phyloP scores from a whole-genome alignment of 2,329 filamentous ascomycete species.

The Epicoccum sorghinum region DNA sequence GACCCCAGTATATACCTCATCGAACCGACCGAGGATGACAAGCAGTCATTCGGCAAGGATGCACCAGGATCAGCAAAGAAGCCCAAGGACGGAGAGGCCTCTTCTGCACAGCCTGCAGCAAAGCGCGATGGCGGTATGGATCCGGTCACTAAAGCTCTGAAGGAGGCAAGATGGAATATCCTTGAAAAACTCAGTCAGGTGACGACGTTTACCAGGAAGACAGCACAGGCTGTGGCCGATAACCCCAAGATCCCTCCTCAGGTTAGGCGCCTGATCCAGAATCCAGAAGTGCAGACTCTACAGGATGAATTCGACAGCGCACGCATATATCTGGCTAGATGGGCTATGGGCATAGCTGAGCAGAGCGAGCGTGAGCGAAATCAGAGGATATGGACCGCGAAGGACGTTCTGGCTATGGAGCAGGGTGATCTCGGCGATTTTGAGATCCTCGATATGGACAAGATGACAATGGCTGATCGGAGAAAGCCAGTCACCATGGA shows the following conservation, averaged over 20 bases:
- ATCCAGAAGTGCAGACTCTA: conserved; percentile 91
- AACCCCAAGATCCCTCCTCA: conserved; percentile 91
- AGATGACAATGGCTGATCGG: conserved; percentile 75
- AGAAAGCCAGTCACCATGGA: conserved; percentile 77
- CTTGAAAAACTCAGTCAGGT: conserved; percentile 97
- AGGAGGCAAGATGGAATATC: conserved; percentile 94
- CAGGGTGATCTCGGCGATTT: conserved; percentile 96
- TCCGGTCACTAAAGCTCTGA: conserved; percentile 88
- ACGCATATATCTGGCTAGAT: conserved; percentile 88
- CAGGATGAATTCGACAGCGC: conserved; percentile 98
- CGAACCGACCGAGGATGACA: conserved; percentile 85
- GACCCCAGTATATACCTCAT: conserved; percentile 92
- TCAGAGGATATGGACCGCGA: conserved; percentile 89
- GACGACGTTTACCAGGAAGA: conserved; percentile 90
- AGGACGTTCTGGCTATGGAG: conserved; percentile 90
- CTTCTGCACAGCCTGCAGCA: conserved; percentile 31
- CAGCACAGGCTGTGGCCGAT: conserved; percentile 89
- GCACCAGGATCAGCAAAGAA: conserved; percentile 52
- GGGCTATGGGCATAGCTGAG: conserved; percentile 98
- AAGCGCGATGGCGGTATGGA: conserved; percentile 80
- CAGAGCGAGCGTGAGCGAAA: conserved; percentile 89
- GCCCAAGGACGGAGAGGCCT: conserved; percentile 37
- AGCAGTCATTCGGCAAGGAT: conserved; percentile 75
- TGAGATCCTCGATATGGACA: conserved; percentile 84
- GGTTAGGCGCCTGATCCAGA: conserved; percentile 80